These are phyloP conservation scores for Trichoderma atroviride DNA, from an alignment of 2,329 filamentous ascomycete genomes.

Conservation along the genomic window DNA sequence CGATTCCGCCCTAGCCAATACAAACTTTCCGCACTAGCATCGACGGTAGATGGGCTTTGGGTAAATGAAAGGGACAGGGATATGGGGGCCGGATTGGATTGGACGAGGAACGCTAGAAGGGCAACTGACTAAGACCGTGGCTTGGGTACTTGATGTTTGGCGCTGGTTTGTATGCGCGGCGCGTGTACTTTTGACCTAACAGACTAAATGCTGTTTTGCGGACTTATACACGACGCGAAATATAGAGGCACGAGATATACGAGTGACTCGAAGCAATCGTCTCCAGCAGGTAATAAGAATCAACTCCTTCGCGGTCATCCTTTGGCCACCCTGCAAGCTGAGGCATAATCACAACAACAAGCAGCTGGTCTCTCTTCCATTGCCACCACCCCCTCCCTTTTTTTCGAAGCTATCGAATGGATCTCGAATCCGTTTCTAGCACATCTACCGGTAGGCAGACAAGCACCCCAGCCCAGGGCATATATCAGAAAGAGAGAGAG, in stretches of 20 bases:
- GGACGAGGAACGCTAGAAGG: neutral
- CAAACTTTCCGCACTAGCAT: constrained; percentile 23
- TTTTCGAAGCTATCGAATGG: constrained; percentile 11
- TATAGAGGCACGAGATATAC: neutral
- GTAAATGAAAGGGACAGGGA: constrained; percentile 22
- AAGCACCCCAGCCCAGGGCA: neutral
- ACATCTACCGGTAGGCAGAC: constrained; percentile 2
- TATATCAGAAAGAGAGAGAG: neutral
- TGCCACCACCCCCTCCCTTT: neutral
- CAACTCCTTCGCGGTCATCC: neutral
- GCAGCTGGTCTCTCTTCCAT: neutral
- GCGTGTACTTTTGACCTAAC: neutral
- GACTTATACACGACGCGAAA: neutral
- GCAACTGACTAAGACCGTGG: neutral
- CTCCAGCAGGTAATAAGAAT: neutral
- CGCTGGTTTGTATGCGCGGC: neutral
- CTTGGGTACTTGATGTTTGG: neutral
- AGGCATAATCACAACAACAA: neutral
- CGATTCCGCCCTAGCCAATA: constrained; percentile 20
- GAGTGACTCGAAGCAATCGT: neutral
- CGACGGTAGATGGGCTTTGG: constrained; percentile 23
- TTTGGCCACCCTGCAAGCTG: neutral
- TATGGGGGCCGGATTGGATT: constrained; percentile 12
- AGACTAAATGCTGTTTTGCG: neutral
- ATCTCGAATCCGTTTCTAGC: constrained; percentile 7